Evolutionary conservation across 1,139 yeast genomes (phyloP).

Genomic region (Suhomyces ambrosiae): DNA sequence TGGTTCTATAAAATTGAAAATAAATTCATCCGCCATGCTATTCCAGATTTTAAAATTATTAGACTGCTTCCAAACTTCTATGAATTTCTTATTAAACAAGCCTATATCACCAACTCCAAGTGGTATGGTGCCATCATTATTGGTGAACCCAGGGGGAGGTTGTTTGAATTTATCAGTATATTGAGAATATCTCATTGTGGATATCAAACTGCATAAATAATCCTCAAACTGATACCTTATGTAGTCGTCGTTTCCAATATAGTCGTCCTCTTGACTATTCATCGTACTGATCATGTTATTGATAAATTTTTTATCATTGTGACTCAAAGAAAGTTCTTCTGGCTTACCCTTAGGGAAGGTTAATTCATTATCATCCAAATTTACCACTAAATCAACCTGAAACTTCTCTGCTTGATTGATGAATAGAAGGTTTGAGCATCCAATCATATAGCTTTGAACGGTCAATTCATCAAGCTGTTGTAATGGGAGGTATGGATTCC

Average conservation of each 20-base stretch:
- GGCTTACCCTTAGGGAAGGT: constrained; percentile 45
- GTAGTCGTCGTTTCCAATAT: constrained; percentile 82
- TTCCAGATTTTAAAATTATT: constrained; percentile 73
- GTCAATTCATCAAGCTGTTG: constrained; percentile 82
- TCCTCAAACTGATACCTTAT: constrained; percentile 89
- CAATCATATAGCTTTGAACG: constrained; percentile 72
- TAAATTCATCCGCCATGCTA: constrained; percentile 76
- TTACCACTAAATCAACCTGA: constrained; percentile 48
- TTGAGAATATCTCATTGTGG: constrained; percentile 70
- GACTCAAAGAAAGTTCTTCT: constrained; percentile 54
- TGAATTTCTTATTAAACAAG: constrained; percentile 57
- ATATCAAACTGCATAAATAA: constrained; percentile 72
- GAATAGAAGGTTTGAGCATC: constrained; percentile 84
- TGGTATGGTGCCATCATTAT: constrained; percentile 6
- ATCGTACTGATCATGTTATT: constrained; percentile 36
- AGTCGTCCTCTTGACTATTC: constrained; percentile 27
- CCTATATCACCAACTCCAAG: constrained; percentile 32
- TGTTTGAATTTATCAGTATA: constrained; percentile 50
- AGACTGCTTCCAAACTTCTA: constrained; percentile 65
- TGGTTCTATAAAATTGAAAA: constrained; percentile 86
- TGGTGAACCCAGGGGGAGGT: constrained; percentile 48
- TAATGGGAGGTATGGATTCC: constrained; percentile 89
- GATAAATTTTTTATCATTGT: constrained; percentile 76
- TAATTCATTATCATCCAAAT: constrained; percentile 39
- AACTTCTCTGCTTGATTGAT: constrained; percentile 64